phyloP scores from a whole-genome alignment of 345 rosid genomes.

The Lepidium didymum region DNA sequence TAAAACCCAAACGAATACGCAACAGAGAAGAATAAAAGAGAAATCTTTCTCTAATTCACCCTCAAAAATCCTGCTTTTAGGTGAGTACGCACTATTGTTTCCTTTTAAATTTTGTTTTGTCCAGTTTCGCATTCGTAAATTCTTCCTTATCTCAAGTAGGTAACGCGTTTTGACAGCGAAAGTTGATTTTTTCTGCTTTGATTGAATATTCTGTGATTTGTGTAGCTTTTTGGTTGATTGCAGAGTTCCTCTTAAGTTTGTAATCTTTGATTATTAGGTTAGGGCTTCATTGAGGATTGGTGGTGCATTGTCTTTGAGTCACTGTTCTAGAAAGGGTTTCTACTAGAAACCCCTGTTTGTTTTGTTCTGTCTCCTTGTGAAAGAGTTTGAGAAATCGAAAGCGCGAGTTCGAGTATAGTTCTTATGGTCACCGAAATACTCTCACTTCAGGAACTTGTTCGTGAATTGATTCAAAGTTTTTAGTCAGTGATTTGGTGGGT shows the following conservation, averaged over 20 bases:
- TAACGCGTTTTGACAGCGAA: background rate
- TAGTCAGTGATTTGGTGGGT: background rate
- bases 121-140: background rate
- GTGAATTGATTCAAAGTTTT: background rate
- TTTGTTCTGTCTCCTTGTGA: background rate
- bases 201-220: background rate
- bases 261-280: background rate
- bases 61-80: conserved; percentile 25
- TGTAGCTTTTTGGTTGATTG: background rate
- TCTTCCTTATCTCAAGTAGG: background rate
- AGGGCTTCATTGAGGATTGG: background rate
- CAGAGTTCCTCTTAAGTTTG: background rate
- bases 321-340: background rate
- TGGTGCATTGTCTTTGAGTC: background rate
- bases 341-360: background rate
- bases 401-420: background rate
- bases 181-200: background rate
- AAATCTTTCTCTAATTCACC: background rate
- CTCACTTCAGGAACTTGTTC: background rate
- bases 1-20: background rate
- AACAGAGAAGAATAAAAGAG: background rate
- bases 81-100: background rate
- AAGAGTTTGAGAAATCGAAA: background rate
- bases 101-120: background rate
- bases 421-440: background rate